Conservation (phyloP, 805 yeast genomes). For the Teunomyces stri region DNA sequence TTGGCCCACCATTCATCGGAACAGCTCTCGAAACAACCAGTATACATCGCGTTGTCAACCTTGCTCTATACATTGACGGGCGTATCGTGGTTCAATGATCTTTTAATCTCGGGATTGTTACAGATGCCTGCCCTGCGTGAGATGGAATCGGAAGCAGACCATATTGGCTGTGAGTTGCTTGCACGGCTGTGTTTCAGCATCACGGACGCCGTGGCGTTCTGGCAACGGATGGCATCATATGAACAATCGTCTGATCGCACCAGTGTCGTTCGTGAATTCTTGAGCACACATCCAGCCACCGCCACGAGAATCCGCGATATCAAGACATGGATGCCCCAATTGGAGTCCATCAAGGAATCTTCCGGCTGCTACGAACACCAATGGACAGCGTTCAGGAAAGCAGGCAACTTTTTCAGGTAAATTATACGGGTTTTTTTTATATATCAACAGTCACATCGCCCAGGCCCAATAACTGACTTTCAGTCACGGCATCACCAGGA, state of each 20-base stretch:
- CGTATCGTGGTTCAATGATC: slow-evolving; percentile 46
- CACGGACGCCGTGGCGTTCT: slow-evolving; percentile 65
- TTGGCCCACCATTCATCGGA: slow-evolving; percentile 91
- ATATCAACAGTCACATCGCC: slow-evolving; percentile 13
- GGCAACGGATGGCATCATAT: slow-evolving; percentile 71
- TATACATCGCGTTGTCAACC: slow-evolving; percentile 55
- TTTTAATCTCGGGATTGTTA: slow-evolving; percentile 54
- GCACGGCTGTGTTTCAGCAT: slow-evolving; percentile 86
- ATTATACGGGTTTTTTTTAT: background rate
- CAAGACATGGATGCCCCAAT: slow-evolving; percentile 61
- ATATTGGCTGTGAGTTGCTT: slow-evolving; percentile 90
- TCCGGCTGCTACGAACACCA: slow-evolving; percentile 37
- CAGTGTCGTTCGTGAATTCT: slow-evolving; percentile 48
- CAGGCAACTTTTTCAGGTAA: background rate
- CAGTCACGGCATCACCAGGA: background rate
- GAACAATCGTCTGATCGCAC: slow-evolving; percentile 13
- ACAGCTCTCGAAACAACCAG: slow-evolving; percentile 72
- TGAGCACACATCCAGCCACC: slow-evolving; percentile 90
- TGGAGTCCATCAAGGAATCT: slow-evolving; percentile 42
- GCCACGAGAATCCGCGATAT: slow-evolving; percentile 69
- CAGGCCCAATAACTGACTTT: slow-evolving; percentile 4
- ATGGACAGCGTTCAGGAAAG: slow-evolving; percentile 17
- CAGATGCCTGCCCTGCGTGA: slow-evolving; percentile 85
- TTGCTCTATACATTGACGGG: slow-evolving; percentile 63
- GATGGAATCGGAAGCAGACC: slow-evolving; percentile 96